A percentile compares a stretch with the other conserved stretches of the same genome.
Conservation (phyloP, 192 early-diverging fungal genomes). For the Coemansia nantahalensis region DNA sequence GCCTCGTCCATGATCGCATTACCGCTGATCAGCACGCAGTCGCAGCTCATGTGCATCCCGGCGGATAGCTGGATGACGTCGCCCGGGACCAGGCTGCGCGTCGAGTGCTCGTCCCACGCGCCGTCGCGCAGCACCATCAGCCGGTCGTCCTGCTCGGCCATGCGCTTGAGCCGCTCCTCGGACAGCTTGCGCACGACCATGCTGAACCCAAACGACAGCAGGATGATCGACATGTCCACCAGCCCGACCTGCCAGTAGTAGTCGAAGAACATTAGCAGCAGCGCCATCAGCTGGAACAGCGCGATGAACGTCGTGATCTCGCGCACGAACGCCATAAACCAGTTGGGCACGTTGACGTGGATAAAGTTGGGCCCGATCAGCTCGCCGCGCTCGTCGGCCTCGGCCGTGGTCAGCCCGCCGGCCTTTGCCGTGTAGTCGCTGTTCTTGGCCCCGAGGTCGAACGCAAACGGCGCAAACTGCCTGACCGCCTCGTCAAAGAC, state of each 20-base stretch:
- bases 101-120: constrained; percentile 52
- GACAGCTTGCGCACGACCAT: constrained; percentile 53
- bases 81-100: constrained; percentile 64
- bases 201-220: constrained; percentile 55
- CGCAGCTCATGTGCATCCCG: constrained; percentile 55
- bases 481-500: constrained; percentile 57
- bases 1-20: constrained; percentile 67
- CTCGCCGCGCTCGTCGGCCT: constrained; percentile 57
- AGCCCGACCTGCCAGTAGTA: constrained; percentile 58
- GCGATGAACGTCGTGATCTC: constrained; percentile 61
- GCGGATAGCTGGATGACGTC: constrained; percentile 62
- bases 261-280: constrained; percentile 58
- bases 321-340: constrained; percentile 54
- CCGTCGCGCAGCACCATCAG: constrained; percentile 57
- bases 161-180: constrained; percentile 57
- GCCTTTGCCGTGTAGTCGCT: constrained; percentile 28
- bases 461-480: constrained; percentile 59
- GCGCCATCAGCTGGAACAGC: constrained; percentile 56
- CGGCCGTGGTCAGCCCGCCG: constrained; percentile 52
- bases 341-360: constrained; percentile 60
- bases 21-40: constrained; percentile 53
- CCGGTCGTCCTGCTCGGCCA: constrained; percentile 58
- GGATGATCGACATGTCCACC: constrained; percentile 54
- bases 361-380: constrained; percentile 70
- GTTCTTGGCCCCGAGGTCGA: constrained; percentile 57